Evolutionary conservation across 805 yeast genomes (phyloP).

Genomic region (Kluyveromyces siamensis): DNA sequence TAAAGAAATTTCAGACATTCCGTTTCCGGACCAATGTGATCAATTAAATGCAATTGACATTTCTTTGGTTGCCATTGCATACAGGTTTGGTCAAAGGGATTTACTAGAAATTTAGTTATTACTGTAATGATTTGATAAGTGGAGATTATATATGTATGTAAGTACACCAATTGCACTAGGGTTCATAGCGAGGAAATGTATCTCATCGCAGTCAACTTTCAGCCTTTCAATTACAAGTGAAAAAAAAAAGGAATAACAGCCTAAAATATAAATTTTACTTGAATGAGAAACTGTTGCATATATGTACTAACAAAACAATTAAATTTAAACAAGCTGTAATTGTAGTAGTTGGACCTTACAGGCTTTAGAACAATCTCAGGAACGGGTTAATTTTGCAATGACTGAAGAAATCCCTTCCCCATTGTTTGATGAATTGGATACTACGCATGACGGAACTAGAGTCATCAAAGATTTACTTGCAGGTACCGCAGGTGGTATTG

Average conservation of each 20-base stretch:
- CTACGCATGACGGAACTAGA: slow-evolving; percentile 15
- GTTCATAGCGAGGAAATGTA: too few species aligned
- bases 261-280: too few species aligned
- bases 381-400: slow-evolving; percentile 11
- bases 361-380: not conserved
- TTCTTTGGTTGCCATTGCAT: slow-evolving; percentile 13
- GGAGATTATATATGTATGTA: too few species aligned
- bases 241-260: too few species aligned
- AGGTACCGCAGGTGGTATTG: slow-evolving; percentile 92
- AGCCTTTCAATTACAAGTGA: too few species aligned
- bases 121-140: too few species aligned
- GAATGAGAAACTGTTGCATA: too few species aligned
- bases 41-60: slow-evolving; percentile 11
- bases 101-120: slow-evolving; percentile 2
- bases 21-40: slow-evolving; percentile 4
- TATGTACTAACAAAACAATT: too few species aligned
- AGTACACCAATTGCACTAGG: too few species aligned
- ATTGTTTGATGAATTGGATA: slow-evolving; percentile 26
- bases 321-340: too few species aligned
- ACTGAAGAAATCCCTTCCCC: slow-evolving; percentile 27
- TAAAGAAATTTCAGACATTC: slow-evolving; percentile 1
- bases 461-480: slow-evolving; percentile 75
- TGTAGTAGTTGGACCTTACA: too few species aligned
- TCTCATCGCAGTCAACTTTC: too few species aligned
- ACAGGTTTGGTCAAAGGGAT: slow-evolving; percentile 21